These are phyloP conservation scores for Picea abies DNA, from an alignment of 83 land plant species.

Conservation along the genomic window DNA sequence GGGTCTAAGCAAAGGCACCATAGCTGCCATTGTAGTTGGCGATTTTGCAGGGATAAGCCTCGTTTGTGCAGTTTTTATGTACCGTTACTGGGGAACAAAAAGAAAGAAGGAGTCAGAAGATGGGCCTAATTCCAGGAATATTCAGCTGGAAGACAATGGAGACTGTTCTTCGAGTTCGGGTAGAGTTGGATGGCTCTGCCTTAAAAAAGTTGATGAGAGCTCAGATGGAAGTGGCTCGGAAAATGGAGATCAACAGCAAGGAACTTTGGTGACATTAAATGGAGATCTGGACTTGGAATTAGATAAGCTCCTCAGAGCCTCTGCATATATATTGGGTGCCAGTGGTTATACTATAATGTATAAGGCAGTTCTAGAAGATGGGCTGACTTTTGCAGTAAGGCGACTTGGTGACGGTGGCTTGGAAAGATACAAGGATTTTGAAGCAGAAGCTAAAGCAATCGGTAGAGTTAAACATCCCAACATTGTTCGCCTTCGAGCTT, in stretches of 20 bases:
- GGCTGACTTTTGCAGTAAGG: conserved; percentile 75
- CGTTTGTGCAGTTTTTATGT: conserved; percentile 40
- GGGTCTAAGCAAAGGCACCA: conserved; percentile 43
- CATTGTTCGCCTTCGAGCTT: conserved; percentile 74
- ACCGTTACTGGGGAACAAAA: conserved; percentile 46
- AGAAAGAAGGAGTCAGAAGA: conserved; percentile 27
- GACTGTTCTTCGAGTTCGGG: conserved; percentile 27
- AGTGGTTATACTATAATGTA: conserved; percentile 66
- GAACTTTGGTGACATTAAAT: conserved; percentile 62
- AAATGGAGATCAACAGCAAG: conserved; percentile 22
- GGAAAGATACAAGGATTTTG: conserved; percentile 64
- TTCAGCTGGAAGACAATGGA: conserved; percentile 16
- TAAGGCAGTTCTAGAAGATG: conserved; percentile 85
- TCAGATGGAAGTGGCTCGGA: conserved; percentile 24
- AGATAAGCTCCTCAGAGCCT: conserved; percentile 77
- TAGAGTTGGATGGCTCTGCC: conserved; percentile 35
- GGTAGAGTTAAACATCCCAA: conserved; percentile 80
- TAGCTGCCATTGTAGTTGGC: conserved; percentile 61
- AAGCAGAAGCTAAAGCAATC: conserved; percentile 48
- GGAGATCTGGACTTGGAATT: conserved; percentile 63
- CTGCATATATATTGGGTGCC: conserved; percentile 92
- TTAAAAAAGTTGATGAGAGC: conserved; percentile 30
- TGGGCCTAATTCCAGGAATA: neutral
- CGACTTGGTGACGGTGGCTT: conserved; percentile 71
- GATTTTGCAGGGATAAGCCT: conserved; percentile 54